These are phyloP conservation scores for Casuarina cunninghamiana DNA, from an alignment of 306 rosid species.

Conservation along the genomic window DNA sequence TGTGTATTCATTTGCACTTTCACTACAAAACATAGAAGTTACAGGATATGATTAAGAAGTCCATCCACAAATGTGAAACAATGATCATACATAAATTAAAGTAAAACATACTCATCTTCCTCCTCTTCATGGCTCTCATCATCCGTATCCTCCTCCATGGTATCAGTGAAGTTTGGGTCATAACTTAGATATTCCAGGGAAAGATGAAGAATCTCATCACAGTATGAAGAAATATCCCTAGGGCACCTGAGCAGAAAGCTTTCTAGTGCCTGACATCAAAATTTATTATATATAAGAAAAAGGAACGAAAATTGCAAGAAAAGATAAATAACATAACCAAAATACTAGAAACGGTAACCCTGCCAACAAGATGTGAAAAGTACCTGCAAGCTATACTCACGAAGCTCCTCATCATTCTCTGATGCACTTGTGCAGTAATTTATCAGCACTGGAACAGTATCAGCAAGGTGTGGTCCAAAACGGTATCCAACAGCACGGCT, in stretches of 20 bases:
- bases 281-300: constrained; percentile 26
- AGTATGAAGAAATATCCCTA: constrained; percentile 80
- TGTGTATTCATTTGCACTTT: constrained; percentile 96
- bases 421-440: constrained; percentile 85
- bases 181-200: constrained; percentile 86
- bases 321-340: not conserved
- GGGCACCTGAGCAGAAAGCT: constrained; percentile 98
- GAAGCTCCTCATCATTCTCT: constrained; percentile 97
- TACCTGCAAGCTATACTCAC: constrained; percentile 99
- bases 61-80: constrained; percentile 15
- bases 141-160: constrained; percentile 98
- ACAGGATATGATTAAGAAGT: constrained; percentile 23
- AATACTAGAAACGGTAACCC: not conserved
- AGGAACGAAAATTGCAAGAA: not conserved
- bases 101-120: constrained; percentile 84
- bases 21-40: constrained; percentile 54
- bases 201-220: constrained; percentile 87
- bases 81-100: constrained; percentile 24
- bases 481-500: constrained; percentile 99
- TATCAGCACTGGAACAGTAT: constrained; percentile 84
- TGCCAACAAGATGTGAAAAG: not conserved
- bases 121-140: constrained; percentile 89
- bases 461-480: constrained; percentile 92
- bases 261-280: constrained; percentile 69
- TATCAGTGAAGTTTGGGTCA: constrained; percentile 98